Evolutionary conservation across 768 basidiomycete genomes (phyloP).

Genomic region (Kwoniella heveanensis): DNA sequence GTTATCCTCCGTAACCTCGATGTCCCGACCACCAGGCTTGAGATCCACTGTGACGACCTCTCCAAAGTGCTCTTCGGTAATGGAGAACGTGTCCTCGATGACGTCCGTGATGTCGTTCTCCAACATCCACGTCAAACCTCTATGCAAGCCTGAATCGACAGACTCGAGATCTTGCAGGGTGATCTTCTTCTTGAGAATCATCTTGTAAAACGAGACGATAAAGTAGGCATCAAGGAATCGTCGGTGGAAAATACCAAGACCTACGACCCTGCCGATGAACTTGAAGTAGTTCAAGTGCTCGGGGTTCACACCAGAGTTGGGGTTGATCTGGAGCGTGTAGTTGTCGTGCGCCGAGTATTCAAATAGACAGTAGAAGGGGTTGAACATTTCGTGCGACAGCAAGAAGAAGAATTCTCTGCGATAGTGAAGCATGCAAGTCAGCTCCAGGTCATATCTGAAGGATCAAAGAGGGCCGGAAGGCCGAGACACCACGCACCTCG

Average conservation of each 20-base stretch:
- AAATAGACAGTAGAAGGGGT: constrained; percentile 99
- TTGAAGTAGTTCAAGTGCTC: constrained; percentile 99
- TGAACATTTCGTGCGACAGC: constrained; percentile 99
- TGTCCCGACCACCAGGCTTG: constrained; percentile 79
- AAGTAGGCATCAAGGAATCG: constrained; percentile 99
- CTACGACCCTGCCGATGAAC: constrained; percentile 94
- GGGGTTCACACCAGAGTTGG: constrained; percentile 95
- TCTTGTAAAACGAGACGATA: constrained; percentile 99
- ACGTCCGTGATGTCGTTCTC: constrained; percentile 98
- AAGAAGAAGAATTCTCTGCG: constrained; percentile 98
- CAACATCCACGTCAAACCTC: constrained; percentile 99
- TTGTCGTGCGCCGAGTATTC: constrained; percentile 99
- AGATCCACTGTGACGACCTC: constrained; percentile 97
- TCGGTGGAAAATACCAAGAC: constrained; percentile 97
- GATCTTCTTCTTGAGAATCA: constrained; percentile 98
- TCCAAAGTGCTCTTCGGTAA: constrained; percentile 95
- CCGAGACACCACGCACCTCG: constrained; percentile 70
- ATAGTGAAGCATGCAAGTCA: constrained; percentile 1
- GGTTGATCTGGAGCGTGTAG: constrained; percentile 99
- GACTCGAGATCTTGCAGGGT: constrained; percentile 89
- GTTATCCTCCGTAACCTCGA: constrained; percentile 92
- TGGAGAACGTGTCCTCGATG: constrained; percentile 96
- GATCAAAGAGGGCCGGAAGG: too few species aligned
- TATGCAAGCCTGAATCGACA: constrained; percentile 91
- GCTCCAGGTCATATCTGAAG: background rate